Base-by-base conservation (phyloP, 1,139 yeast species). In the Pichia norvegensis region DNA sequence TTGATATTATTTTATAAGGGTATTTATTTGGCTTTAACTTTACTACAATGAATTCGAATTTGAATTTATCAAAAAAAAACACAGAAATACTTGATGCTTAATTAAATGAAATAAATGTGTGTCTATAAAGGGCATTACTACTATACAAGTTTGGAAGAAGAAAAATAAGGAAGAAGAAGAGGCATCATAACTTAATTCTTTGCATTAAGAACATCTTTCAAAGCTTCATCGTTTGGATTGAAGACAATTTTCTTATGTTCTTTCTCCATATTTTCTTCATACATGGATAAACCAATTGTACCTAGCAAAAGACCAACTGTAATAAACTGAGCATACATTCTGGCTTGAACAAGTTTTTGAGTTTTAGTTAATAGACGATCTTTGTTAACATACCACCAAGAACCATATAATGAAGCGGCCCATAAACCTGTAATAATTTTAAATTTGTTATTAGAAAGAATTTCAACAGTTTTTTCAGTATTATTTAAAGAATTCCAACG, bases 251-350 rank as follows among this genome's bases (percentile, higher is more conserved):
- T 48, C 40, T 48, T 46, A 22, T 45, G 63, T 64, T 52, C 54
- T 27, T 53, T 48, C 40, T 62, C 48, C 45, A 65, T 56, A 56
- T 79, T 77, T 54, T 76, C 78, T 58, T 83, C 90, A 55, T 75
- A 79, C 67, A 79, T 70, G 36, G 80, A 71, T 56, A 83, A 68
- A 41, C 80, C 76, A 55, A 83, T 71, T 3, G 88, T 77, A 33
- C 79, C 81, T 52, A 84, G 67, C 55, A 83, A 68, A 51, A 84
- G 68, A 10, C 75, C 71, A 48, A 82, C 82, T 2, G 90, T 80
- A 49, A 85, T 68, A 52, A 85, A 88, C 66, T 87, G 96, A 9
- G 96, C 96, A 63, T 86, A 86, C 81, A 87, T 87, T 76, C 96
- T 82, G 27, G 96, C 95, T 64, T 85, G 95, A 29, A 86, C 95